These are phyloP conservation scores for Quercus cerris DNA, from an alignment of 306 rosid species.

Conservation along the genomic window DNA sequence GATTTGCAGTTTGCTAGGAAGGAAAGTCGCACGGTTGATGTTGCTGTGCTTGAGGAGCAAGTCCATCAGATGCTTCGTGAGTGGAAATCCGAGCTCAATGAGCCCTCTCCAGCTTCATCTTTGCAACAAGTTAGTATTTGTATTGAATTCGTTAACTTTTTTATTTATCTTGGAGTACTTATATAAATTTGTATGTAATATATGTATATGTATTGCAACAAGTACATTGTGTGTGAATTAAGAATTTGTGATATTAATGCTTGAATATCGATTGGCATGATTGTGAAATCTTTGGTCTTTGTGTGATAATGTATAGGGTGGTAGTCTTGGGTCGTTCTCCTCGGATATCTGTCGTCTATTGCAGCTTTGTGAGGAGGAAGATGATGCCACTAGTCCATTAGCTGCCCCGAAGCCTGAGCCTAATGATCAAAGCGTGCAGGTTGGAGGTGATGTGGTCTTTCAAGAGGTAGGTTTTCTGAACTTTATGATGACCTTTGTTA, in stretches of 20 bases:
- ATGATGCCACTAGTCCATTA: conserved; percentile 96
- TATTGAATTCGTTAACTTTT: conserved; percentile 3
- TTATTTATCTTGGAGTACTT: conserved; percentile 15
- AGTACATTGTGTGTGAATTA: conserved; percentile 7
- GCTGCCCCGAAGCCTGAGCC: conserved; percentile 87
- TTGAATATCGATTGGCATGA: conserved; percentile 26
- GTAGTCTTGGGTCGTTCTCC: conserved; percentile 94
- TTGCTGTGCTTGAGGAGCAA: conserved; percentile 86
- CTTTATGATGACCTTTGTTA: conserved; percentile 1
- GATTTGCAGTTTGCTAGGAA: conserved; percentile 95
- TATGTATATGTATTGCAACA: conserved; percentile 21
- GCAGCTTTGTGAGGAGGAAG: conserved; percentile 98
- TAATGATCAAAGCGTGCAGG: conserved; percentile 60
- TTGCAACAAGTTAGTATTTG: conserved; percentile 80
- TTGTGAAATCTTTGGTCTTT: conserved; percentile 45
- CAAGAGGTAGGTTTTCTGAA: conserved; percentile 56
- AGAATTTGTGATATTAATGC: conserved; percentile 21
- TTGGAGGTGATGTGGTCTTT: conserved; percentile 50
- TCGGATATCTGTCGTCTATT: conserved; percentile 84
- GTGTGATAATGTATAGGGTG: conserved; percentile 58
- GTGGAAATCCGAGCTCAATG: conserved; percentile 96
- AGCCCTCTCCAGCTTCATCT: conserved; percentile 94
- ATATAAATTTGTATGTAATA: conserved; percentile 11
- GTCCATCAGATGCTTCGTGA: conserved; percentile 99
- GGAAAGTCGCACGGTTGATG: conserved; percentile 86